A percentile compares a stretch with the other conserved stretches of the same genome.
These are phyloP conservation scores for Penicillium sp. DNA, from an alignment of 2,329 filamentous ascomycete species.

Conservation along the genomic window DNA sequence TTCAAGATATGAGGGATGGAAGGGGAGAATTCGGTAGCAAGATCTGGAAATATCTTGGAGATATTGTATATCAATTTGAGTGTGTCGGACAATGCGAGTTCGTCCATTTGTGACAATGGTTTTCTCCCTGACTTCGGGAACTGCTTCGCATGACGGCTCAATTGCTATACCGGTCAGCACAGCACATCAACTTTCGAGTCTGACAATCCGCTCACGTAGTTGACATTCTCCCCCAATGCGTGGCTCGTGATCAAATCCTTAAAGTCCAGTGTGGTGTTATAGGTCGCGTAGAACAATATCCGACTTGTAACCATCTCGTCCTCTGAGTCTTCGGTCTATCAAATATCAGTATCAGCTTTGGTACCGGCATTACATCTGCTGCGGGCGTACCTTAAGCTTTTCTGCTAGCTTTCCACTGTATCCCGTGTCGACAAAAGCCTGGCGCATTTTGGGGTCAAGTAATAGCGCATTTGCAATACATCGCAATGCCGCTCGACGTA, in stretches of 20 bases:
- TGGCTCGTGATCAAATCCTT: slow-evolving; percentile 63
- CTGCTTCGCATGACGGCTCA: slow-evolving; percentile 65
- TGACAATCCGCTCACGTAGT: slow-evolving; percentile 42
- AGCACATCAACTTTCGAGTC: not conserved
- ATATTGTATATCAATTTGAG: slow-evolving; percentile 89
- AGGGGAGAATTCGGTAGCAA: slow-evolving; percentile 61
- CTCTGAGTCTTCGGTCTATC: slow-evolving; percentile 66
- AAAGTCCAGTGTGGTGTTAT: slow-evolving; percentile 68
- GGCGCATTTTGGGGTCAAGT: slow-evolving; percentile 64
- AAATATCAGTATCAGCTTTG: not conserved
- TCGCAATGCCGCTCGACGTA: slow-evolving; percentile 72
- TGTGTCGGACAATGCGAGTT: slow-evolving; percentile 78
- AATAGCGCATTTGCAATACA: slow-evolving; percentile 84
- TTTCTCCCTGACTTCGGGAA: slow-evolving; percentile 45
- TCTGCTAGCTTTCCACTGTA: slow-evolving; percentile 66
- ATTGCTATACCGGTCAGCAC: slow-evolving; percentile 49
- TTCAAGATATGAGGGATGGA: slow-evolving; percentile 68
- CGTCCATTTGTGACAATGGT: slow-evolving; percentile 54
- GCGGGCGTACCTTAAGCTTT: slow-evolving; percentile 57
- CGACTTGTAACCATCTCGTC: slow-evolving; percentile 84
- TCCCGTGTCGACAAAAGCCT: slow-evolving; percentile 69
- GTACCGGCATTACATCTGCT: not conserved
- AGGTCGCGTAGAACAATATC: slow-evolving; percentile 76
- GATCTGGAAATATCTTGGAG: slow-evolving; percentile 67
- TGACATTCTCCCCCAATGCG: slow-evolving; percentile 65